Conservation (phyloP, 202 grass and related monocot species). For the Panicum virgatum region DNA sequence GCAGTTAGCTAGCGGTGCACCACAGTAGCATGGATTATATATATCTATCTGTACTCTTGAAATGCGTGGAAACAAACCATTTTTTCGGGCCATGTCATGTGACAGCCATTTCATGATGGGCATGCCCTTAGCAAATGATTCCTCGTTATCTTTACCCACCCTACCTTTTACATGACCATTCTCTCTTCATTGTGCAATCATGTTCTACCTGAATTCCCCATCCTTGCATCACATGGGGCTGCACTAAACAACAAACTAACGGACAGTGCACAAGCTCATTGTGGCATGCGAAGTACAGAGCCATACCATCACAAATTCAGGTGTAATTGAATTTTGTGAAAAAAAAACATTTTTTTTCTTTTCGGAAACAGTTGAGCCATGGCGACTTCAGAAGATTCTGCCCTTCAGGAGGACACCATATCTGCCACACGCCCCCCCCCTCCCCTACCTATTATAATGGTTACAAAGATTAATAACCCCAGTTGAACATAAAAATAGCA, state of each 20-base stretch:
- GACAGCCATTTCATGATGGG: slow-evolving; percentile 42
- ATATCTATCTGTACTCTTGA: not conserved
- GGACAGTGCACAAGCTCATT: slow-evolving; percentile 26
- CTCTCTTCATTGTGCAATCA: slow-evolving; percentile 56
- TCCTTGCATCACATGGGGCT: slow-evolving; percentile 39
- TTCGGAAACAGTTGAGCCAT: slow-evolving; percentile 6
- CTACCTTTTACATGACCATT: slow-evolving; percentile 38
- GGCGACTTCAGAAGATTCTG: slow-evolving; percentile 32
- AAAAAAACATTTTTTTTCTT: not conserved
- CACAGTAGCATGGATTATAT: not conserved
- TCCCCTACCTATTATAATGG: slow-evolving; percentile 16
- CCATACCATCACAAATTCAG: slow-evolving; percentile 11
- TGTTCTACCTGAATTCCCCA: slow-evolving; percentile 28
- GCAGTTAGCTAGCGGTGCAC: not conserved
- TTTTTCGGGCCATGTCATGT: slow-evolving; percentile 41
- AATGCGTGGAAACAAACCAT: slow-evolving; percentile 20
- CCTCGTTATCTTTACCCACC: slow-evolving; percentile 25
- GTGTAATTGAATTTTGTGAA: slow-evolving; percentile 6
- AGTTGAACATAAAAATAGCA: not conserved
- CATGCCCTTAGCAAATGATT: slow-evolving; percentile 44
- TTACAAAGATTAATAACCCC: not conserved
- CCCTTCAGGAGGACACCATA: not conserved
- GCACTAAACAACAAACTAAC: slow-evolving; percentile 46
- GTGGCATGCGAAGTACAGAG: slow-evolving; percentile 27
- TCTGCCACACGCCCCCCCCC: slow-evolving; percentile 19